Conservation (phyloP, 2,329 filamentous ascomycete species). For the Penicillium griseofulvum region DNA sequence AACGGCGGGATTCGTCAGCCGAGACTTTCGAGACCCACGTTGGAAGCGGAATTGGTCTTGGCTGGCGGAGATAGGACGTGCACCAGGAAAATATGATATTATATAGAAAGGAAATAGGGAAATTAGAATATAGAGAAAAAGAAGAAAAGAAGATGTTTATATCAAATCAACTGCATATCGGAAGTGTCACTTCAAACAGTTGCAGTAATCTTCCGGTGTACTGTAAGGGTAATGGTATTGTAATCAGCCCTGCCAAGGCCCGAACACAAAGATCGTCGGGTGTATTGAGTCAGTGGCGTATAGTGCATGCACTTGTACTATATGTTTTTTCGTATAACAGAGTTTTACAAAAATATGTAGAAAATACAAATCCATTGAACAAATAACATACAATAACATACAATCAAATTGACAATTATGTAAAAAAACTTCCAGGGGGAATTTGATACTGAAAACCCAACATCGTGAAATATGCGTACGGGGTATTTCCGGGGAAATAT, state of each 20-base stretch:
- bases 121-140: neutral
- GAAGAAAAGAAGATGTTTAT: neutral
- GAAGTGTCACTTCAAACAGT: neutral
- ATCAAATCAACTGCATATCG: neutral
- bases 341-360: too few species aligned
- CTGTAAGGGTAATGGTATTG: neutral
- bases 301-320: too few species aligned
- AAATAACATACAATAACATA: neutral
- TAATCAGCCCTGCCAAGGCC: neutral
- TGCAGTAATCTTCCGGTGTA: neutral
- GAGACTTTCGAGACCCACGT: slow-evolving; percentile 24
- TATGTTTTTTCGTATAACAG: too few species aligned
- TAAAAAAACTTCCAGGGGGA: slow-evolving; percentile 4
- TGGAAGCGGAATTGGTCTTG: slow-evolving; percentile 23
- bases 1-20: slow-evolving; percentile 29
- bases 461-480: slow-evolving; percentile 6
- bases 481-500: slow-evolving; percentile 6
- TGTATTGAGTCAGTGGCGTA: neutral
- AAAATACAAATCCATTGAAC: too few species aligned
- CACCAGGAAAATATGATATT: neutral
- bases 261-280: neutral
- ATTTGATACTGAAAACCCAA: slow-evolving; percentile 9
- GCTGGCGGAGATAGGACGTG: slow-evolving; percentile 14
- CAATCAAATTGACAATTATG: slow-evolving; percentile 1
- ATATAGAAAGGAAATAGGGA: neutral